Percentiles rank a stretch among this genome's conserved stretches.
Evolutionary conservation across 2,329 filamentous ascomycete genomes (phyloP).

Genomic region (Ceratocystis destructans): DNA sequence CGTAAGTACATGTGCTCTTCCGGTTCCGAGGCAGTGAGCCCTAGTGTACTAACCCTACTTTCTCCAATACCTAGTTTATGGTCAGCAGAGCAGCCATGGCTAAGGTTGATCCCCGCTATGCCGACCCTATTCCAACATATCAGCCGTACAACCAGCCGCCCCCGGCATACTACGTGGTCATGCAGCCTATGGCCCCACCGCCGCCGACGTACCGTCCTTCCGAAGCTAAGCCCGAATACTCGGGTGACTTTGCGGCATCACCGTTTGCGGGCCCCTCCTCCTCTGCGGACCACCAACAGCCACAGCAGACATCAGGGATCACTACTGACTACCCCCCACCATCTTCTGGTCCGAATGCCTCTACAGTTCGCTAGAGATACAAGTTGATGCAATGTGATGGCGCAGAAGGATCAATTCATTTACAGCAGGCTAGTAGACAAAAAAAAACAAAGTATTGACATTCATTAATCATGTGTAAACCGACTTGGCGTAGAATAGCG

Average conservation of each 20-base stretch:
- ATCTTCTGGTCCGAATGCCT: slow-evolving; percentile 3
- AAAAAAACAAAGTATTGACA: not conserved
- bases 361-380: not conserved
- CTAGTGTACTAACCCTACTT: not conserved
- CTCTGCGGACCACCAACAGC: not conserved
- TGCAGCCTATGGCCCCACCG: slow-evolving; percentile 41
- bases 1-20: slow-evolving; percentile 30
- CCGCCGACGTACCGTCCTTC: slow-evolving; percentile 45
- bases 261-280: slow-evolving; percentile 23
- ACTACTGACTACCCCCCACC: slow-evolving; percentile 17
- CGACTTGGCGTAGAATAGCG: too few species aligned
- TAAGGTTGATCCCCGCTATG: slow-evolving; percentile 37
- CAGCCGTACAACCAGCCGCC: slow-evolving; percentile 24
- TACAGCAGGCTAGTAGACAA: slow-evolving; percentile 5
- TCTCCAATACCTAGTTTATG: slow-evolving; percentile 32
- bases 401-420: not conserved
- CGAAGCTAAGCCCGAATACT: slow-evolving; percentile 36
- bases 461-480: not conserved
- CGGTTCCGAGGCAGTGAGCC: not conserved
- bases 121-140: slow-evolving; percentile 31
- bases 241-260: slow-evolving; percentile 33
- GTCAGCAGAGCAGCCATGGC: slow-evolving; percentile 35
- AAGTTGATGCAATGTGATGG: not conserved
- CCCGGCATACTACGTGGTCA: slow-evolving; percentile 30
- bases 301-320: slow-evolving; percentile 6